phyloP scores from a whole-genome alignment of 257 asterid species.

The Cordia subcordata region DNA sequence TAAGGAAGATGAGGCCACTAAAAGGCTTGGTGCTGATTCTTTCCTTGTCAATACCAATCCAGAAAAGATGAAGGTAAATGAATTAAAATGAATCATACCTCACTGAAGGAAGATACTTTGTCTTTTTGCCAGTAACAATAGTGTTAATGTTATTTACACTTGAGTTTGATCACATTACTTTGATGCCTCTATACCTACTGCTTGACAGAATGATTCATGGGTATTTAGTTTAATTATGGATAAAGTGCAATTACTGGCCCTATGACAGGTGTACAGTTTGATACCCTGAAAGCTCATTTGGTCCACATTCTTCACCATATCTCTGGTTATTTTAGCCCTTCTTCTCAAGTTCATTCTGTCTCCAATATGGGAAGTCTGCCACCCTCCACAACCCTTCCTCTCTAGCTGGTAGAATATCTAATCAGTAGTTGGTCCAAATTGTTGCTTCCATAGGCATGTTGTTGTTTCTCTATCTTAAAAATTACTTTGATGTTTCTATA shows the following conservation, averaged over 20 bases:
- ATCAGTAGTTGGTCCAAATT: background rate
- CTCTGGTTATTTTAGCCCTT: too few species aligned
- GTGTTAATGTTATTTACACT: background rate
- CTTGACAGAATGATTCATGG: background rate
- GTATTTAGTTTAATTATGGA: background rate
- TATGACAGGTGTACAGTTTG: too few species aligned
- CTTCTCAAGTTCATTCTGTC: too few species aligned
- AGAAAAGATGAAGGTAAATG: slow-evolving; percentile 36
- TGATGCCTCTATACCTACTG: background rate
- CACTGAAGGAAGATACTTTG: too few species aligned
- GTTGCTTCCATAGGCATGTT: background rate
- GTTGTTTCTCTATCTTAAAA: too few species aligned
- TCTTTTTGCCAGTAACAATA: too few species aligned
- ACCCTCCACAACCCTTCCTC: too few species aligned
- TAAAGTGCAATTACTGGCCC: too few species aligned
- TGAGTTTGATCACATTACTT: too few species aligned
- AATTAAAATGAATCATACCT: background rate
- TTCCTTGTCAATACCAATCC: slow-evolving; percentile 45
- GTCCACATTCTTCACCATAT: background rate
- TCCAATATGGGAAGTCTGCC: too few species aligned
- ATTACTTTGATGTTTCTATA: background rate
- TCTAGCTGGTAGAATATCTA: background rate
- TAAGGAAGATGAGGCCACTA: slow-evolving; percentile 47
- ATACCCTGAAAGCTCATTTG: background rate
- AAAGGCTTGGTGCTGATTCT: slow-evolving; percentile 53